A percentile compares a stretch with the other conserved stretches of the same genome.
phyloP scores from a whole-genome alignment of 1,284 basidiomycete genomes.

The Mrakiaceae sp. region DNA sequence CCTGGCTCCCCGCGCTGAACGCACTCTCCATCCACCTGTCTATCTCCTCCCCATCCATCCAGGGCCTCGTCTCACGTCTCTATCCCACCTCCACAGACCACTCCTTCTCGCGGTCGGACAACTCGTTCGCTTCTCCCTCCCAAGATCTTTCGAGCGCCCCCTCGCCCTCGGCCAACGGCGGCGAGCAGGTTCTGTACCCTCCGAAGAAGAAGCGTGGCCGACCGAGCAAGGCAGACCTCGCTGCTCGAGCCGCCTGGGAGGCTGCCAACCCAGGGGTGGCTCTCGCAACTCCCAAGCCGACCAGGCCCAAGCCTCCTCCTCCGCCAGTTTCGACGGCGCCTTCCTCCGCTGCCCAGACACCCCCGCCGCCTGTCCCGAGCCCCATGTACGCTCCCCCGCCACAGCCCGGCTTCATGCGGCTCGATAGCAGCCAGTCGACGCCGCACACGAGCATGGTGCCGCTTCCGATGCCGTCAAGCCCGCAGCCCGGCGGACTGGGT shows the following conservation, averaged over 20 bases:
- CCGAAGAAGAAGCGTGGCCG: constrained; percentile 45
- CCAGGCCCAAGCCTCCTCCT: background rate
- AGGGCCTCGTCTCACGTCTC: background rate
- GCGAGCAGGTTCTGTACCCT: background rate
- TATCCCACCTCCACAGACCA: background rate
- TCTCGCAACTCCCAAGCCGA: background rate
- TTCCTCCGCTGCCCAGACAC: background rate
- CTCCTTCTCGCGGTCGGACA: background rate
- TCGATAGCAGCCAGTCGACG: constrained; percentile 34
- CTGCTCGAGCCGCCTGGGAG: constrained; percentile 26
- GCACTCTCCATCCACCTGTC: constrained; percentile 18
- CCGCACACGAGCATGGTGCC: constrained; percentile 18
- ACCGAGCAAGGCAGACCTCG: constrained; percentile 41
- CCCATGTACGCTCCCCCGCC: background rate
- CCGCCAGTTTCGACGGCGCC: background rate
- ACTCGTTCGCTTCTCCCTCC: background rate
- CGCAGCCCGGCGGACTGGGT: too few relatives aligned
- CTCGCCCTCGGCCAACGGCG: background rate
- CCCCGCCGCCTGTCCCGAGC: background rate
- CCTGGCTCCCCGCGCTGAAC: too few relatives aligned
- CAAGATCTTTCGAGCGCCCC: background rate
- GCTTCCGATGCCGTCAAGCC: too few relatives aligned
- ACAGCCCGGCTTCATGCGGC: constrained; percentile 21
- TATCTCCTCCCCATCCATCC: constrained; percentile 2
- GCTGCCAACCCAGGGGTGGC: constrained; percentile 10